phyloP scores from a whole-genome alignment of 192 early-diverging fungal species.

The Dissophora globulifera region DNA sequence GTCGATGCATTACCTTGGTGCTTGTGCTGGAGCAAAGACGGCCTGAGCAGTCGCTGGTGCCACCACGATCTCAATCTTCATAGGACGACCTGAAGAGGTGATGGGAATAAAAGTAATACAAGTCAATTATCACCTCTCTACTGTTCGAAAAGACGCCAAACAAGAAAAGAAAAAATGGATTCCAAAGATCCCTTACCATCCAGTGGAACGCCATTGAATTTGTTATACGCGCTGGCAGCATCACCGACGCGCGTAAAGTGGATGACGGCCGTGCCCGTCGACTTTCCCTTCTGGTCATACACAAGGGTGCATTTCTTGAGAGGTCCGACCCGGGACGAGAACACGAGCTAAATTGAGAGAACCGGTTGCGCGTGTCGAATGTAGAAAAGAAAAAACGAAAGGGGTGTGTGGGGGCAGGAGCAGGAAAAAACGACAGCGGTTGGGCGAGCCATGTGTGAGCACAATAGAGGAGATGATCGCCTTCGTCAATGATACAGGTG shows the following conservation, averaged over 20 bases:
- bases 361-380: neutral
- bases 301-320: slow-evolving; percentile 60
- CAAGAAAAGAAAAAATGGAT: too few relatives aligned
- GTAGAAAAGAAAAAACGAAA: slow-evolving; percentile 1
- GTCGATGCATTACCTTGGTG: too few relatives aligned
- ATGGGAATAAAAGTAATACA: too few relatives aligned
- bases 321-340: slow-evolving; percentile 57
- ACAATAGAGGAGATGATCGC: too few relatives aligned
- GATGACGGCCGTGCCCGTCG: slow-evolving; percentile 59
- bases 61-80: slow-evolving; percentile 61
- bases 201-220: slow-evolving; percentile 60
- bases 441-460: too few relatives aligned
- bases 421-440: too few relatives aligned
- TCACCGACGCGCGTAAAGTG: slow-evolving; percentile 58
- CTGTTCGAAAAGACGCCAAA: neutral
- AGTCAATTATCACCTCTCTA: too few relatives aligned
- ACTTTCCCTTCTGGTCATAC: slow-evolving; percentile 63
- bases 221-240: slow-evolving; percentile 58
- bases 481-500: too few relatives aligned
- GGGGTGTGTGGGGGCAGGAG: slow-evolving; percentile 18
- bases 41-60: slow-evolving; percentile 50
- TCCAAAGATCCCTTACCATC: slow-evolving; percentile 48
- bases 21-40: slow-evolving; percentile 27
- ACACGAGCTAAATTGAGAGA: slow-evolving; percentile 49
- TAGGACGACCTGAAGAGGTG: slow-evolving; percentile 57